Evolutionary conservation across 805 yeast genomes (phyloP).

Genomic region (Vanderwaltozyma verrucispora): DNA sequence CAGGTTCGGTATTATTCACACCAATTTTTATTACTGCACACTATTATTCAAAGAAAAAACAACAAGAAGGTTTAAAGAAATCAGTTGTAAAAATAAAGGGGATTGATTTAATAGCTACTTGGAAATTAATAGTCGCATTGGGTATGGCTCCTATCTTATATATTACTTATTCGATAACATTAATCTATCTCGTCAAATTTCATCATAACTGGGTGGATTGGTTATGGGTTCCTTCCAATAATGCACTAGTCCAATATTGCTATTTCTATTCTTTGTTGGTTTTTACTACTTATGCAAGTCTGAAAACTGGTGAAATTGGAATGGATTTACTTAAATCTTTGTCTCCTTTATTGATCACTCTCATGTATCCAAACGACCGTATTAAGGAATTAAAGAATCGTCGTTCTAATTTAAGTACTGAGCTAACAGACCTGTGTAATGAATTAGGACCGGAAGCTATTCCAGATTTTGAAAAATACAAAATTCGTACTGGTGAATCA

Average conservation of each 20-base stretch:
- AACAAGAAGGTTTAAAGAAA: constrained; percentile 71
- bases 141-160: constrained; percentile 79
- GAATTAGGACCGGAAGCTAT: constrained; percentile 76
- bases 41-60: constrained; percentile 58
- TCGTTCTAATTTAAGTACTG: constrained; percentile 51
- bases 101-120: constrained; percentile 84
- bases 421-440: constrained; percentile 73
- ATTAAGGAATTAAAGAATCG: constrained; percentile 44
- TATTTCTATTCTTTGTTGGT: constrained; percentile 48
- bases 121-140: constrained; percentile 84
- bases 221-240: constrained; percentile 26
- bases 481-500: constrained; percentile 3
- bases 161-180: constrained; percentile 52
- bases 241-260: constrained; percentile 28
- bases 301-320: constrained; percentile 84
- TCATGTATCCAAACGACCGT: constrained; percentile 33
- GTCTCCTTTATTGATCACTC: constrained; percentile 50
- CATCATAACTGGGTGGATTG: constrained; percentile 14
- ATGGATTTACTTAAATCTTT: constrained; percentile 74
- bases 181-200: constrained; percentile 30
- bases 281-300: constrained; percentile 75
- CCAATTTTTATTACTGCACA: constrained; percentile 78
- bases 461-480: constrained; percentile 62
- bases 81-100: constrained; percentile 87
- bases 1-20: constrained; percentile 73